These are phyloP conservation scores for Lineolata rhizophorae DNA, from an alignment of 495 filamentous ascomycete species.

Conservation along the genomic window DNA sequence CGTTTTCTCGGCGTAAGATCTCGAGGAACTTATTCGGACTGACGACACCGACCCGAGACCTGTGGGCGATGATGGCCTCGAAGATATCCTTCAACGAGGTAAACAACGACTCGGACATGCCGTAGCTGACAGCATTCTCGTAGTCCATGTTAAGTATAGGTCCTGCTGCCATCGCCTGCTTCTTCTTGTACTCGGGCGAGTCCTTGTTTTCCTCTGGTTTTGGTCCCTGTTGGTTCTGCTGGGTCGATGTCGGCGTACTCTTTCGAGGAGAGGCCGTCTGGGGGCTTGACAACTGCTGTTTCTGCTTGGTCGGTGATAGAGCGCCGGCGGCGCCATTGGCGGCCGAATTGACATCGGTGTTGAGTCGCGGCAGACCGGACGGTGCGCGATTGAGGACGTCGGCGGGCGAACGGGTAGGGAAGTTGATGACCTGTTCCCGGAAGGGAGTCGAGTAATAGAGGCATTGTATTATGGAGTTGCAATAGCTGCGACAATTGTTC, in stretches of 20 bases:
- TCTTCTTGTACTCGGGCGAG: constrained; percentile 91
- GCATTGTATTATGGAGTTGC: constrained; percentile 93
- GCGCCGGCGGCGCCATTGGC: constrained; percentile 7
- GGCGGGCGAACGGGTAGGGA: constrained; percentile 43
- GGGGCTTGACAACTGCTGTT: constrained; percentile 10
- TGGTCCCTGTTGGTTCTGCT: constrained; percentile 22
- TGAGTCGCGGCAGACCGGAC: constrained; percentile 21
- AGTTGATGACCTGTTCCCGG: constrained; percentile 85
- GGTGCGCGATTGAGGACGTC: constrained; percentile 28
- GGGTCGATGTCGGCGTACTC: too few relatives aligned
- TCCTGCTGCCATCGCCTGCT: constrained; percentile 67
- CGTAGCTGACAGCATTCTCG: constrained; percentile 59
- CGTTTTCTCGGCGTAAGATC: constrained; percentile 78
- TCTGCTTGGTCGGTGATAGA: constrained; percentile 8
- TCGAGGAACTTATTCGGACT: constrained; percentile 86
- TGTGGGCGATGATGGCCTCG: constrained; percentile 65
- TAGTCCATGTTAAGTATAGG: constrained; percentile 65
- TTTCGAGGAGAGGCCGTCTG: constrained; percentile 7
- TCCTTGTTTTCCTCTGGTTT: constrained; percentile 56
- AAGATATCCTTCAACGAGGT: constrained; percentile 92
- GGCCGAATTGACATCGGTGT: constrained; percentile 21
- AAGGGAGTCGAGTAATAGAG: constrained; percentile 91
- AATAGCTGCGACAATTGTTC: constrained; percentile 39
- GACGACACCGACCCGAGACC: constrained; percentile 70
- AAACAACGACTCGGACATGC: constrained; percentile 87